phyloP scores from a whole-genome alignment of 331 rosid species.

The Rhamnella rubrinervis region DNA sequence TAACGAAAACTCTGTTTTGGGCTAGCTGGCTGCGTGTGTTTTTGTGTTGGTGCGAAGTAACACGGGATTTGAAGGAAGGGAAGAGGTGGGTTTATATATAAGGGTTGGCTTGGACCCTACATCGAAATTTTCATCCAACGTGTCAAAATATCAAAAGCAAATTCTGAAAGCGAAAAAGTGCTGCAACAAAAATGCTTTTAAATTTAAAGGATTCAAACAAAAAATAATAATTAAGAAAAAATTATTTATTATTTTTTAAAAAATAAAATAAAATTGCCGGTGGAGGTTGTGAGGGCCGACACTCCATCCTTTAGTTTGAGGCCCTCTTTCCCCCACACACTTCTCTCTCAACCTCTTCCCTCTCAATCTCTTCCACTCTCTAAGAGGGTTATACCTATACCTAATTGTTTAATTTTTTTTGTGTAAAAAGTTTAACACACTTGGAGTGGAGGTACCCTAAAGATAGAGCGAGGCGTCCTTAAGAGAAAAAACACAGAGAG shows the following conservation, averaged over 20 bases:
- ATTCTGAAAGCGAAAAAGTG: constrained; percentile 5
- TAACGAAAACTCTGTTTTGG: constrained; percentile 15
- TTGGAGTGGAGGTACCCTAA: constrained; percentile 30
- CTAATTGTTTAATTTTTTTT: no score
- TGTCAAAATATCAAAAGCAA: constrained; percentile 41
- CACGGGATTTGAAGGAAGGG: constrained; percentile 32
- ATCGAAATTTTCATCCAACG: constrained; percentile 22
- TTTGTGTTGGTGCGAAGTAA: constrained; percentile 13
- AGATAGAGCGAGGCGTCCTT: constrained; percentile 6
- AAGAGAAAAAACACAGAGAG: constrained; percentile 14
- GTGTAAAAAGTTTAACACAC: background rate
- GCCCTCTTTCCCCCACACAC: no score
- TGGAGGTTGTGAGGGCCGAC: constrained; percentile 39
- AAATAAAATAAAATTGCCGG: background rate
- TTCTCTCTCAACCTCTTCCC: no score
- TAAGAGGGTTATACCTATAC: no score
- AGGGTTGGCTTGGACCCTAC: constrained; percentile 41
- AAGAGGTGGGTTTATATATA: constrained; percentile 43
- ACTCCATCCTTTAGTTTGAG: constrained; percentile 8
- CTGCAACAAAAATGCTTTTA: constrained; percentile 7
- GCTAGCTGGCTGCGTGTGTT: constrained; percentile 15
- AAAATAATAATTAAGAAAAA: background rate
- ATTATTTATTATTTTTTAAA: background rate
- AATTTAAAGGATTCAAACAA: constrained; percentile 14
- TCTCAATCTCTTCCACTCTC: no score